A percentile compares a stretch with the other conserved stretches of the same genome.
Conservation (phyloP, 2,329 filamentous ascomycete species). For the Colletotrichum simmondsii region DNA sequence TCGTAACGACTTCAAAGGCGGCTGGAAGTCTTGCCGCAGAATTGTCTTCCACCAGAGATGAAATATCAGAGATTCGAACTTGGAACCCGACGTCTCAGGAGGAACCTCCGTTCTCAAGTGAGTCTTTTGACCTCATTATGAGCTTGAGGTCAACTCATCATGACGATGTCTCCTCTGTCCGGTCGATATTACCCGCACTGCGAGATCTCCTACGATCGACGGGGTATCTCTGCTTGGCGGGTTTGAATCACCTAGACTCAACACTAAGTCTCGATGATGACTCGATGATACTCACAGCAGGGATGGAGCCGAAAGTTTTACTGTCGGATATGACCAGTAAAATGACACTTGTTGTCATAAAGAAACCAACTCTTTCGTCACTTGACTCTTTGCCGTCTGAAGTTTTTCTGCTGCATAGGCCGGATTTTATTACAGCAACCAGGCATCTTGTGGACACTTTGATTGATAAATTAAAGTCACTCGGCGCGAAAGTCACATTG, state of each 20-base stretch:
- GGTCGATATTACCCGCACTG: too few relatives aligned
- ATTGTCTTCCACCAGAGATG: too few relatives aligned
- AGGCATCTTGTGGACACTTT: background rate
- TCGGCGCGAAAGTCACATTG: too few relatives aligned
- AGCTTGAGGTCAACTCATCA: too few relatives aligned
- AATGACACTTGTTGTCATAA: background rate
- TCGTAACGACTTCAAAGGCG: background rate
- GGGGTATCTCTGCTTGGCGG: too few relatives aligned
- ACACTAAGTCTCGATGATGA: background rate
- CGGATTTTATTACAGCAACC: background rate
- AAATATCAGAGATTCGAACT: too few relatives aligned
- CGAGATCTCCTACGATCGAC: too few relatives aligned
- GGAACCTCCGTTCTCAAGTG: too few relatives aligned
- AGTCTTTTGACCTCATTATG: too few relatives aligned
- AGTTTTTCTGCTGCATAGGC: background rate
- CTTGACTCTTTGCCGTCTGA: background rate
- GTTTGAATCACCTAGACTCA: background rate
- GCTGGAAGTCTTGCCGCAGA: background rate
- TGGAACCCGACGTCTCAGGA: too few relatives aligned
- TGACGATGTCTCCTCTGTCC: too few relatives aligned
- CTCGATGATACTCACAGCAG: background rate
- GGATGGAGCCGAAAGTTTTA: background rate
- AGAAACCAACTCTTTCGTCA: background rate
- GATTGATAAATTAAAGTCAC: background rate
- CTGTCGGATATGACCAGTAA: background rate